Base-by-base conservation (phyloP, 805 yeast species). In the Zygosaccharomyces kombuchaensis region DNA sequence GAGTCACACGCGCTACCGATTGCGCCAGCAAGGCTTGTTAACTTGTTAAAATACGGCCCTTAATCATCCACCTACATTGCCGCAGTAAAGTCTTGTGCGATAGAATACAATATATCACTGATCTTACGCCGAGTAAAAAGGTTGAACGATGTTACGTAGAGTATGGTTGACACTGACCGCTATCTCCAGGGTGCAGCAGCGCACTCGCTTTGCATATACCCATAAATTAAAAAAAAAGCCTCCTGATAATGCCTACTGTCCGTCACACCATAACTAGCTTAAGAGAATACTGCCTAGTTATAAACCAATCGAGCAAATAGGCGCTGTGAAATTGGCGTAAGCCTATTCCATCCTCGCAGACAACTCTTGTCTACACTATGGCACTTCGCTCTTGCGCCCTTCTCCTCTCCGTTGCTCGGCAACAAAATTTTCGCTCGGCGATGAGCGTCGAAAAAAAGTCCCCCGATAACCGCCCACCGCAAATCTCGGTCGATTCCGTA, bases 1-100 rank as follows among this genome's bases (percentile, higher is more conserved):
- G 41, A 38, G 41, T 38, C 41, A 38, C 41, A 38, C 41, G 41
- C 41, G 41, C 41, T 38, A 38, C 41, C 41, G 41, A 38, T 38
- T 38, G 41, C 41, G 41, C 41, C 41, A 38, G 41, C 41, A 38
- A 38, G 41, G 41, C 40, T 12, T 22, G 10, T n/a, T 35, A 34
- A 22, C 6, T 2, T 16, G 9, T 36, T 25, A 2, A 22, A n/a
- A 3, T 6, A 9, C 30, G 17, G 17, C n/a, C n/a, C n/a, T n/a
- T n/a, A 34, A 9, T 5, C 21, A 19, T 19, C 3, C 5, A 5
- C 5, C 21, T 5, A 19, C 21, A 19, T 19, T 5, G 21, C 5
- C 21, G 5, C 21, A 4, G 5, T 4, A 5, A 19, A 19, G 21
- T 19, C 21, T 19, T 19, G 21, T 19, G 21, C 21, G 5, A 19